Evolutionary conservation across 2,329 filamentous ascomycete genomes (phyloP).

Genomic region (Paramyrothecium roridum): DNA sequence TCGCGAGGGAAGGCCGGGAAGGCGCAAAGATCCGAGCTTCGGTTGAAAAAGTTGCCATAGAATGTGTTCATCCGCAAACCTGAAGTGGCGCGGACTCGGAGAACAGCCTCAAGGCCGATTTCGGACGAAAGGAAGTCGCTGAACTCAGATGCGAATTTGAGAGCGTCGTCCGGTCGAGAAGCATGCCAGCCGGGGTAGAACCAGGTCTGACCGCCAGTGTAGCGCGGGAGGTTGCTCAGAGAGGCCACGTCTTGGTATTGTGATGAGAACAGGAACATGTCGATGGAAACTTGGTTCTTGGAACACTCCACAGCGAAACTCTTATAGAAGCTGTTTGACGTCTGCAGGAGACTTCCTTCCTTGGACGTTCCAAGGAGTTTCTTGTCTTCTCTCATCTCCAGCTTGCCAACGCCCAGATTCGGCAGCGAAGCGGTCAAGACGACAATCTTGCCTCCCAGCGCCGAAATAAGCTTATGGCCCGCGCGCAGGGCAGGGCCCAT

Average conservation of each 20-base stretch:
- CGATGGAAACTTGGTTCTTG: slow-evolving; percentile 97
- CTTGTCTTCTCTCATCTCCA: slow-evolving; percentile 94
- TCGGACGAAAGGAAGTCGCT: slow-evolving; percentile 96
- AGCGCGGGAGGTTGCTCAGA: slow-evolving; percentile 89
- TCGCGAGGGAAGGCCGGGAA: slow-evolving; percentile 98
- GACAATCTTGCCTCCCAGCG: slow-evolving; percentile 90
- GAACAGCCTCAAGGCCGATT: slow-evolving; percentile 92
- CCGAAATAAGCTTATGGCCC: slow-evolving; percentile 92
- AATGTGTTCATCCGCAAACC: slow-evolving; percentile 96
- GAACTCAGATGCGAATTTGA: slow-evolving; percentile 96
- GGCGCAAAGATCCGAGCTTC: slow-evolving; percentile 93
- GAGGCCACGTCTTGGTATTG: slow-evolving; percentile 98
- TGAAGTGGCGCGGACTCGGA: slow-evolving; percentile 91
- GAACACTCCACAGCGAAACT: slow-evolving; percentile 98
- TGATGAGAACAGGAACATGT: slow-evolving; percentile 96
- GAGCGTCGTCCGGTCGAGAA: slow-evolving; percentile 86
- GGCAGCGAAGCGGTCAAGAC: slow-evolving; percentile 88
- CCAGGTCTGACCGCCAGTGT: slow-evolving; percentile 96
- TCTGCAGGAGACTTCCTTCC: slow-evolving; percentile 83
- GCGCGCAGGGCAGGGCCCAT: slow-evolving; percentile 93
- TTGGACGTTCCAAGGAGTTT: slow-evolving; percentile 92
- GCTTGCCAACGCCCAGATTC: slow-evolving; percentile 83
- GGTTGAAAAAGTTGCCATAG: slow-evolving; percentile 99
- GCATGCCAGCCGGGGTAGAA: slow-evolving; percentile 99
- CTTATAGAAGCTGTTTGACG: slow-evolving; percentile 96